A percentile compares a stretch with the other conserved stretches of the same genome.
Conservation (phyloP, 2,329 filamentous ascomycete genomes). For the Graphilbum sp. region DNA sequence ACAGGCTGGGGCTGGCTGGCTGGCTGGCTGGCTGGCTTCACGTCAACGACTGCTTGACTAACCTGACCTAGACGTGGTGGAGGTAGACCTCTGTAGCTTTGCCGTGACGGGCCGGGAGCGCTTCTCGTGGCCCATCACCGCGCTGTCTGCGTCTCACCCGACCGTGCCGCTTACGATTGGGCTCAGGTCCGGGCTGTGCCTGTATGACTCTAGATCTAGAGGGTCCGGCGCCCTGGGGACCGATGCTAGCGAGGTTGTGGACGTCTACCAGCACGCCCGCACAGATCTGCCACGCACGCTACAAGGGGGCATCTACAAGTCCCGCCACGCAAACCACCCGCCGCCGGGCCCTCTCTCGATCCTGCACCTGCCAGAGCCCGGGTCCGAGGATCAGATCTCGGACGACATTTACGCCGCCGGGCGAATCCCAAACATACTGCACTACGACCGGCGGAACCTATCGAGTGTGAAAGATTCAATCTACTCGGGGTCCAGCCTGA, state of each 20-base stretch:
- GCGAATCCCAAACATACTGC: slow-evolving; percentile 72
- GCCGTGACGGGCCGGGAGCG: slow-evolving; percentile 50
- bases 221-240: background rate
- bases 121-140: slow-evolving; percentile 72
- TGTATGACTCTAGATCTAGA: slow-evolving; percentile 45
- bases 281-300: background rate
- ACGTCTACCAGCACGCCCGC: background rate
- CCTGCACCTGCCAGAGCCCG: slow-evolving; percentile 51
- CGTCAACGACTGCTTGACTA: too few species aligned
- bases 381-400: slow-evolving; percentile 35
- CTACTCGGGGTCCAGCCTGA: slow-evolving; percentile 68
- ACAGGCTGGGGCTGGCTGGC: too few species aligned
- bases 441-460: slow-evolving; percentile 79
- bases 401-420: slow-evolving; percentile 79
- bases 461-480: slow-evolving; percentile 62
- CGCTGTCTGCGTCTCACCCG: slow-evolving; percentile 53
- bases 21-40: too few species aligned
- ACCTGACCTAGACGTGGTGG: slow-evolving; percentile 50
- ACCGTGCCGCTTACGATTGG: slow-evolving; percentile 66
- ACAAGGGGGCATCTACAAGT: slow-evolving; percentile 18
- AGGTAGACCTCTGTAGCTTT: slow-evolving; percentile 65
- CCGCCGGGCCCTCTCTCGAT: slow-evolving; percentile 74
- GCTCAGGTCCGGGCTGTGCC: slow-evolving; percentile 63
- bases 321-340: slow-evolving; percentile 53
- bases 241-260: background rate